Evolutionary conservation across 306 rosid species (phyloP).

Genomic region (Cucurbita ficifolia): DNA sequence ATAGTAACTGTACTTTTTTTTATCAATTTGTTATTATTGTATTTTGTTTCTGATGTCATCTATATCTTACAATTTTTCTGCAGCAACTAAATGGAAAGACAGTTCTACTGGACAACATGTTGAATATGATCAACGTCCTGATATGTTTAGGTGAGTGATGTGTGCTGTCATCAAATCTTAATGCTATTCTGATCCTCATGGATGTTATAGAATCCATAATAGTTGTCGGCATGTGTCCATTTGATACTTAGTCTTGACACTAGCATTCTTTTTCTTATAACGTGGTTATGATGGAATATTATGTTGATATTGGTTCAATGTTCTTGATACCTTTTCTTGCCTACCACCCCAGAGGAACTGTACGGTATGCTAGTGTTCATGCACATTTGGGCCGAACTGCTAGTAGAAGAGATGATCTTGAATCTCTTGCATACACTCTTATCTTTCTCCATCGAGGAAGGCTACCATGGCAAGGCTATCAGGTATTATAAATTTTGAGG

Average conservation of each 20-base stretch:
- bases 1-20: not conserved
- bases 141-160: slow-evolving; percentile 64
- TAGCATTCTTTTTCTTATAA: not conserved
- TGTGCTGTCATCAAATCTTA: not conserved
- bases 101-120: slow-evolving; percentile 65
- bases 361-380: slow-evolving; percentile 94
- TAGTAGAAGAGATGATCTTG: slow-evolving; percentile 91
- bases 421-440: slow-evolving; percentile 89
- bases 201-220: not conserved
- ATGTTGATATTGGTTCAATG: not conserved
- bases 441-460: slow-evolving; percentile 80
- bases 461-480: slow-evolving; percentile 94
- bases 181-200: not conserved
- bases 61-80: slow-evolving; percentile 9
- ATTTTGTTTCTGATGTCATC: not conserved
- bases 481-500: slow-evolving; percentile 30
- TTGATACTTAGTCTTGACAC: not conserved
- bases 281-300: not conserved
- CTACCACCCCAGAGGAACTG: slow-evolving; percentile 55
- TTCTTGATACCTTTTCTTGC: slow-evolving; percentile 1
- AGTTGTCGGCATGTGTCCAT: not conserved
- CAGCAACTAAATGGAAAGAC: slow-evolving; percentile 93
- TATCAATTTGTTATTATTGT: slow-evolving; percentile 1
- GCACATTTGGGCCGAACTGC: slow-evolving; percentile 97
- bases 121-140: slow-evolving; percentile 92